Evolutionary conservation across 139 green algal genomes (phyloP), one percentile per base, ranked within the genome.

Genomic region (Micractinium conductrix): DNA sequence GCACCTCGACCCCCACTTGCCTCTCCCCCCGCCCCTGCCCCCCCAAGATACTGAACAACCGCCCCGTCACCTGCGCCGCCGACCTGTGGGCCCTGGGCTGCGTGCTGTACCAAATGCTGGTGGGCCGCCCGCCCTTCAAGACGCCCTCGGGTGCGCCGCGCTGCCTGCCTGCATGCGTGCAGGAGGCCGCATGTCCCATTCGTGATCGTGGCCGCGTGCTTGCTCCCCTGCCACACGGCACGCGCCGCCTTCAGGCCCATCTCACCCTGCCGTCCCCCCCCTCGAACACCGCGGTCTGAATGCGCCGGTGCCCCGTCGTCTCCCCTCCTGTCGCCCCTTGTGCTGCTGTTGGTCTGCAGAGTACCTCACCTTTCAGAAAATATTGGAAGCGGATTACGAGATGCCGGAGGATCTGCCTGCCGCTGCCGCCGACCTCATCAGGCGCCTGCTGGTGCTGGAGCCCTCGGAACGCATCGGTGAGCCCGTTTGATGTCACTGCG

Each of bases 21-120:
- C 44, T 79, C 1, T 28, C 35, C 65, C 33, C 9, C 65, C 35
- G 4, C 37, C 14, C 35, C 42, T 67, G 21, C n/a, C 1, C n/a
- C 4, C 58, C 33, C 65, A 85, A 93, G 86, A 87, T 95, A n/a
- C 88, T 97, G 26, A 78, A 88, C 74, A 97, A 96, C 84, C 22
- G 84, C 40, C 55, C 79, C 37, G 76, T 96, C 24, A 91, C 65
- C 30, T 94, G 88, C 67, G 90, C 92, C 1, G 84, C 89, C 2
- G 95, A 98, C 84, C 82, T 98, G 65, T 98, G 95, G 95, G 90
- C 93, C 0, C 86, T 98, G 16, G 95, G 95, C 43, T 97, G 95
- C 86, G 80, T 97, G 30, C 2, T 93, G 26, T 84, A 60, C 67
- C 58, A 88, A 45, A 92, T 93, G 87, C 83, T 93, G 37, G 67